Percentiles rank a stretch among this genome's conserved stretches.
These are phyloP conservation scores for Phytophthora cactorum DNA, from an alignment of 352 stramenopile genomes.

Conservation along the genomic window DNA sequence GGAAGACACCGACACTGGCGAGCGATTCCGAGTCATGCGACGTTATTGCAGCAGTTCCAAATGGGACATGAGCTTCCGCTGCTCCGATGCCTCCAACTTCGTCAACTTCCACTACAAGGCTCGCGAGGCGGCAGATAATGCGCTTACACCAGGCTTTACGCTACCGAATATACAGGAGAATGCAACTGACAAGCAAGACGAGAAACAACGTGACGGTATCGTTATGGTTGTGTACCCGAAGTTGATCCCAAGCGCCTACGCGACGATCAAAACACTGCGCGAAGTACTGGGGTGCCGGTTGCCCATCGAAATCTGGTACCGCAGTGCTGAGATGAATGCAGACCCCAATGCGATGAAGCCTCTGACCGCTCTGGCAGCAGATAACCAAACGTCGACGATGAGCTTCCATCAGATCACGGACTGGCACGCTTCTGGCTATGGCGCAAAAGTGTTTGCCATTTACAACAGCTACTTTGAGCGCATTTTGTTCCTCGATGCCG, in stretches of 20 bases:
- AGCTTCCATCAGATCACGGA: constrained; percentile 41
- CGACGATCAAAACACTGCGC: constrained; percentile 46
- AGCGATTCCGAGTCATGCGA: constrained; percentile 47
- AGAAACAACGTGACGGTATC: constrained; percentile 41
- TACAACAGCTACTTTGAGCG: constrained; percentile 51
- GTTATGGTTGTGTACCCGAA: constrained; percentile 67
- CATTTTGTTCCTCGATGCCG: constrained; percentile 64
- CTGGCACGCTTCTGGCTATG: constrained; percentile 41
- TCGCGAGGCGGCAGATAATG: constrained; percentile 18
- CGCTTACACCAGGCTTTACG: constrained; percentile 22
- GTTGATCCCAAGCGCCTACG: constrained; percentile 50
- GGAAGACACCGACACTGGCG: constrained; percentile 39
- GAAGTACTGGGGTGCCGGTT: constrained; percentile 44
- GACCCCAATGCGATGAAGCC: constrained; percentile 30
- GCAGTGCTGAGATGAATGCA: constrained; percentile 36
- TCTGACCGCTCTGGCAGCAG: constrained; percentile 22
- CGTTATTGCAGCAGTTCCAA: constrained; percentile 42
- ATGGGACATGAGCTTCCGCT: constrained; percentile 47
- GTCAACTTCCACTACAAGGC: constrained; percentile 45
- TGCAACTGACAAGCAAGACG: neutral
- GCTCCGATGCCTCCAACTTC: constrained; percentile 55
- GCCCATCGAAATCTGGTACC: constrained; percentile 66
- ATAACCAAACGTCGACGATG: constrained; percentile 32
- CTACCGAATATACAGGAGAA: constrained; percentile 27
- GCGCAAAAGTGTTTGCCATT: constrained; percentile 58